Conservation (phyloP, 768 basidiomycete species). For the Lactifluus echinatus region DNA sequence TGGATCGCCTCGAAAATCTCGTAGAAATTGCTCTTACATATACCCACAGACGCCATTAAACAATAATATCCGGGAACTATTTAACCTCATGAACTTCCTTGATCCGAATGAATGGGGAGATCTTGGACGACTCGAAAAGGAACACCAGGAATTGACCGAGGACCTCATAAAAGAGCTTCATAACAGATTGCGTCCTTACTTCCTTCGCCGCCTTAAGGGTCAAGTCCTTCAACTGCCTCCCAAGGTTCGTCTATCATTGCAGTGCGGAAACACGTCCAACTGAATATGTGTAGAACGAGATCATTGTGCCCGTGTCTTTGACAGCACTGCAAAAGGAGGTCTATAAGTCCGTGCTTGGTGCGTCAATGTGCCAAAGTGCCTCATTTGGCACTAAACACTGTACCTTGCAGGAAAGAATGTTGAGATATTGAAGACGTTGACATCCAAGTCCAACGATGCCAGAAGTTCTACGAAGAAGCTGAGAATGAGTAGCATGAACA, state of each 20-base stretch:
- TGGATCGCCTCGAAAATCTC: slow-evolving; percentile 2
- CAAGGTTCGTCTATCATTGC: slow-evolving; percentile 46
- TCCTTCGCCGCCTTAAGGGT: slow-evolving; percentile 87
- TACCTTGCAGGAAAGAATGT: slow-evolving; percentile 53
- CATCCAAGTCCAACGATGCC: slow-evolving; percentile 32
- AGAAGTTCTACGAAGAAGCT: slow-evolving; percentile 24
- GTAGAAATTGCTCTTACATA: slow-evolving; percentile 2
- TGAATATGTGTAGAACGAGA: slow-evolving; percentile 55
- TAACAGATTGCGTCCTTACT: slow-evolving; percentile 73
- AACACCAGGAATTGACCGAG: slow-evolving; percentile 71
- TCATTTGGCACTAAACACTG: slow-evolving; percentile 16
- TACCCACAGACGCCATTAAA: slow-evolving; percentile 74
- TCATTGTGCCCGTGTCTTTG: slow-evolving; percentile 88
- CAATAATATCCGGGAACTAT: slow-evolving; percentile 93
- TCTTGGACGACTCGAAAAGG: slow-evolving; percentile 60
- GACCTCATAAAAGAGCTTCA: slow-evolving; percentile 78
- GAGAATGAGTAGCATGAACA: slow-evolving; percentile 56
- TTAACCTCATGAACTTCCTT: slow-evolving; percentile 96
- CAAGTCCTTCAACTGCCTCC: slow-evolving; percentile 89
- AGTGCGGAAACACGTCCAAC: background rate
- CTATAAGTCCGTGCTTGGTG: slow-evolving; percentile 79
- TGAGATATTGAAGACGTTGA: slow-evolving; percentile 53
- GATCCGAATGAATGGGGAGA: slow-evolving; percentile 71
- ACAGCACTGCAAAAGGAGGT: slow-evolving; percentile 79
- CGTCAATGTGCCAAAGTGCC: background rate